These are phyloP conservation scores for Auricularia heimuer DNA, from an alignment of 768 basidiomycete species.

Conservation along the genomic window DNA sequence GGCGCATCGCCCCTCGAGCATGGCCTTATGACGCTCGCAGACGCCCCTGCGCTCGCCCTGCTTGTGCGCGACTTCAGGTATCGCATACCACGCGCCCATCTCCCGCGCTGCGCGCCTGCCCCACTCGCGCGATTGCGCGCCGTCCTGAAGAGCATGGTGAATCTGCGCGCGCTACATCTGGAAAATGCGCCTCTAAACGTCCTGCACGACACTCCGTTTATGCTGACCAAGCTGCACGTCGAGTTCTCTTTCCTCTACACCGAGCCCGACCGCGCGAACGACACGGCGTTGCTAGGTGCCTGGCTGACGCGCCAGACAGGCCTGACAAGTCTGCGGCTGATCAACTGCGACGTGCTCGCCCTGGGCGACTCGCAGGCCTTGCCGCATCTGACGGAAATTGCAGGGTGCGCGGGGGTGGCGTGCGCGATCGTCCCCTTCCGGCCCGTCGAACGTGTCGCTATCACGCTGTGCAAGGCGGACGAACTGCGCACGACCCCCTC, in stretches of 20 bases:
- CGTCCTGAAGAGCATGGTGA: neutral
- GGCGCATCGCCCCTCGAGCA: neutral
- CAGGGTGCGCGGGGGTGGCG: neutral
- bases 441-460: neutral
- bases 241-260: neutral
- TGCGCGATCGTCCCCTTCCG: neutral
- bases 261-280: neutral
- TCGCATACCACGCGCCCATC: neutral
- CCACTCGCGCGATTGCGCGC: neutral
- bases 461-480: neutral
- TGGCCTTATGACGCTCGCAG: neutral
- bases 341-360: neutral
- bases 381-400: neutral
- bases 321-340: neutral
- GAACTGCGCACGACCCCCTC: neutral
- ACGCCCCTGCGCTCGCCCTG: neutral
- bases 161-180: neutral
- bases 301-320: neutral
- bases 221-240: neutral
- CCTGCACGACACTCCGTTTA: neutral
- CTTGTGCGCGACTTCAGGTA: neutral
- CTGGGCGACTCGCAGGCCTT: neutral
- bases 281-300: neutral
- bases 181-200: neutral
- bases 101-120: neutral